Evolutionary conservation across 73 alveolate species (phyloP).

Genomic region (Paramecium biaurelia): DNA sequence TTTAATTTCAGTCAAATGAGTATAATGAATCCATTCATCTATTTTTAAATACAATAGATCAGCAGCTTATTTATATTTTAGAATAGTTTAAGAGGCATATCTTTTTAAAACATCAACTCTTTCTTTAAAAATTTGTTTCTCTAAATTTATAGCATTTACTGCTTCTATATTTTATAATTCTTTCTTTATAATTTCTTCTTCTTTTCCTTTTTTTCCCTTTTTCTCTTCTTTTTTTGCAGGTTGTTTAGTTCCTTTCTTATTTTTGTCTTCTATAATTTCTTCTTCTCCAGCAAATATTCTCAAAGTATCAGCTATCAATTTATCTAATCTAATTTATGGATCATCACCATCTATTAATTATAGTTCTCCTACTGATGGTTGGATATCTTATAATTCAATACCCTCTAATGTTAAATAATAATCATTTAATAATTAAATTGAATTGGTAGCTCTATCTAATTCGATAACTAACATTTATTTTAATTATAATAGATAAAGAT

Average conservation of each 20-base stretch:
- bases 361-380: slow-evolving; percentile 55
- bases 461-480: slow-evolving; percentile 83
- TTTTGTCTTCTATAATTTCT: slow-evolving; percentile 84
- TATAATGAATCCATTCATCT: slow-evolving; percentile 95
- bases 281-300: slow-evolving; percentile 83
- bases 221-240: slow-evolving; percentile 81
- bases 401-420: slow-evolving; percentile 89
- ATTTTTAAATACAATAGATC: slow-evolving; percentile 81
- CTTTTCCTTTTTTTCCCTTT: slow-evolving; percentile 84
- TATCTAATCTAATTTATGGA: slow-evolving; percentile 84
- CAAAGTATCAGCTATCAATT: slow-evolving; percentile 80
- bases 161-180: slow-evolving; percentile 81
- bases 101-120: slow-evolving; percentile 88
- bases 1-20: slow-evolving; percentile 92
- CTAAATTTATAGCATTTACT: slow-evolving; percentile 84
- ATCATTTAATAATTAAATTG: slow-evolving; percentile 86
- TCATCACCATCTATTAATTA: slow-evolving; percentile 80
- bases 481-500: slow-evolving; percentile 71
- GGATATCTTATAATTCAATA: slow-evolving; percentile 79
- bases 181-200: slow-evolving; percentile 81
- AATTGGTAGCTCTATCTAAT: slow-evolving; percentile 83
- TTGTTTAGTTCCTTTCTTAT: slow-evolving; percentile 85
- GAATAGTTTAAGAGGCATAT: slow-evolving; percentile 84
- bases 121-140: slow-evolving; percentile 87
- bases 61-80: slow-evolving; percentile 81